Conservation (phyloP, 257 asterid genomes). For the Nicotiana benthamiana region DNA sequence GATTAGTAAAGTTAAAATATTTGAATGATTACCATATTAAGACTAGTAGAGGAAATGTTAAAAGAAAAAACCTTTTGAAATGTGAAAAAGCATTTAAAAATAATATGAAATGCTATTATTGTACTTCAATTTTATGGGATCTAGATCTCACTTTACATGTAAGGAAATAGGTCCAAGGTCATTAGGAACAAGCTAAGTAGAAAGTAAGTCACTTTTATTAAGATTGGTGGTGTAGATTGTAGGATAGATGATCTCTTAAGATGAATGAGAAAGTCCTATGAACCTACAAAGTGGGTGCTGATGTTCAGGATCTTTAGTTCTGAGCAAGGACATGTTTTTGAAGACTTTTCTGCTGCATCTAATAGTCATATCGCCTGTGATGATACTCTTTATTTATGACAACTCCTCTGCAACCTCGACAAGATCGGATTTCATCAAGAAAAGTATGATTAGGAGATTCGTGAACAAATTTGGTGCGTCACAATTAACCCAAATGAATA, state of each 20-base stretch:
- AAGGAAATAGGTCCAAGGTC: not conserved
- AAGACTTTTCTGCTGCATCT: not conserved
- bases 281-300: not conserved
- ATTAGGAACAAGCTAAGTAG: not conserved
- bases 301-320: not conserved
- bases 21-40: not conserved
- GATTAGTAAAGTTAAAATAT: too few species aligned
- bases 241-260: not conserved
- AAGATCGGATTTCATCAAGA: not conserved
- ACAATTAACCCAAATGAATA: constrained; percentile 2
- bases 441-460: not conserved
- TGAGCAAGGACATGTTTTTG: not conserved
- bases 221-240: not conserved
- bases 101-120: not conserved
- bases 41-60: not conserved
- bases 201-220: not conserved
- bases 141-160: not conserved
- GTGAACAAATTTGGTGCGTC: not conserved
- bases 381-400: not conserved
- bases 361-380: not conserved
- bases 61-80: not conserved
- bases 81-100: not conserved
- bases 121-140: not conserved
- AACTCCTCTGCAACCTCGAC: not conserved
- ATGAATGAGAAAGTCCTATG: not conserved